A percentile compares a stretch with the other conserved stretches of the same genome.
Conservation (phyloP, 106 monocot species). For the Dioscorea zingiberensis region DNA sequence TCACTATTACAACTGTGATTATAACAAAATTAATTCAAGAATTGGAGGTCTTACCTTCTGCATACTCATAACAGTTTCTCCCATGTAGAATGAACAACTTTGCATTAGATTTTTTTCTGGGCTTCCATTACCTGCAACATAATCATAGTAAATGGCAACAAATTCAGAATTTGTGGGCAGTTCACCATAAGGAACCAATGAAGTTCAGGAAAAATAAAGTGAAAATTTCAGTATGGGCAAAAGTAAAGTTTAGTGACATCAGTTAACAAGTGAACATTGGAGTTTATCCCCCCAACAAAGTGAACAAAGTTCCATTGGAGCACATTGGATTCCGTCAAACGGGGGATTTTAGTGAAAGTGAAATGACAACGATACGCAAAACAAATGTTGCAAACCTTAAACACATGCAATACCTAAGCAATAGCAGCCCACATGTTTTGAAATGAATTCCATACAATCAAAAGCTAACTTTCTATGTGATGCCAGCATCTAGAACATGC, state of each 20-base stretch:
- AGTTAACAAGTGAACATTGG: no score
- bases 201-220: conserved; percentile 7
- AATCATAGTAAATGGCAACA: conserved; percentile 23
- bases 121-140: conserved; percentile 40
- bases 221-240: conserved; percentile 3
- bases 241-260: neutral
- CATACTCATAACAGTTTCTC: conserved; percentile 84
- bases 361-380: no score
- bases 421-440: no score
- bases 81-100: conserved; percentile 71
- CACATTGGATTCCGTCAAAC: no score
- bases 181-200: no score
- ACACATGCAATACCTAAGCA: no score
- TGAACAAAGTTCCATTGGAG: no score
- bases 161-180: neutral
- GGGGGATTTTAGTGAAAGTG: conserved; percentile 1
- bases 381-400: conserved; percentile 2
- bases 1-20: conserved; percentile 6
- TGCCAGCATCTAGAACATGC: no score
- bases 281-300: neutral
- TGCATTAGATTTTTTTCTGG: conserved; percentile 59
- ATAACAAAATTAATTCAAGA: neutral
- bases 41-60: conserved; percentile 47
- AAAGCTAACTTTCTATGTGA: no score
- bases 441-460: no score